These are phyloP conservation scores for Hortiboletus flavorubellus DNA, from an alignment of 768 basidiomycete species.

Conservation along the genomic window DNA sequence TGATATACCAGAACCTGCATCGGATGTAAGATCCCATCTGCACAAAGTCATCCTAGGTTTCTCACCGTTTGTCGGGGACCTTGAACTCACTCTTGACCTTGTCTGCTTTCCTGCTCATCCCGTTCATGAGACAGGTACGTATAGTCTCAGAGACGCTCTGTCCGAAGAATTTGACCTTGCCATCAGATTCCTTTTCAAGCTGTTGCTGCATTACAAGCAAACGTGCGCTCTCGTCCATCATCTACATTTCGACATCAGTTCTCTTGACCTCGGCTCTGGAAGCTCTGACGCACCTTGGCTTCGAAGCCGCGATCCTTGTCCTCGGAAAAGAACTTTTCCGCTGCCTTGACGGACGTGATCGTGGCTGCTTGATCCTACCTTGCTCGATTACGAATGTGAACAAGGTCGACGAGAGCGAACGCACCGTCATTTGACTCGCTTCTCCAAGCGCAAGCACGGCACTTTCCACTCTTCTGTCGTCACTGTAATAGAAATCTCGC, in stretches of 20 bases:
- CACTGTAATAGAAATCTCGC: constrained; percentile 96
- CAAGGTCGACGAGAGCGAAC: constrained; percentile 6
- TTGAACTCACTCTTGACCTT: constrained; percentile 87
- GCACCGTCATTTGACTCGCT: constrained; percentile 61
- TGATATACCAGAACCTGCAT: constrained; percentile 88
- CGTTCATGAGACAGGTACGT: constrained; percentile 68
- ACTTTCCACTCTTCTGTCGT: constrained; percentile 91
- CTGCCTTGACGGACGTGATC: constrained; percentile 69
- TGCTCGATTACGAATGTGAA: constrained; percentile 1
- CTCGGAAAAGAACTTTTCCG: constrained; percentile 92
- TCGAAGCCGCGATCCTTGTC: constrained; percentile 92
- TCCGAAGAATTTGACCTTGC: constrained; percentile 78
- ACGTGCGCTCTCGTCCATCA: constrained; percentile 82
- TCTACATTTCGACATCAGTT: constrained; percentile 44
- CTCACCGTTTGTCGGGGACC: constrained; percentile 90
- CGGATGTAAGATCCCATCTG: neutral
- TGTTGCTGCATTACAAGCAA: constrained; percentile 82
- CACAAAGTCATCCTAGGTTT: too few species aligned
- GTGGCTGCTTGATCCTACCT: constrained; percentile 69
- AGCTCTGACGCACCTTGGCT: constrained; percentile 61
- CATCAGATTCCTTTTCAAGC: constrained; percentile 80
- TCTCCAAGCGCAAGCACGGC: constrained; percentile 88
- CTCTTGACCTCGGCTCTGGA: too few species aligned
- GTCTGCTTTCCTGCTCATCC: constrained; percentile 84
- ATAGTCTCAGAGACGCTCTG: constrained; percentile 87